These are phyloP conservation scores for Escallonia herrerae DNA, from an alignment of 129 eudicot genomes.

Conservation along the genomic window DNA sequence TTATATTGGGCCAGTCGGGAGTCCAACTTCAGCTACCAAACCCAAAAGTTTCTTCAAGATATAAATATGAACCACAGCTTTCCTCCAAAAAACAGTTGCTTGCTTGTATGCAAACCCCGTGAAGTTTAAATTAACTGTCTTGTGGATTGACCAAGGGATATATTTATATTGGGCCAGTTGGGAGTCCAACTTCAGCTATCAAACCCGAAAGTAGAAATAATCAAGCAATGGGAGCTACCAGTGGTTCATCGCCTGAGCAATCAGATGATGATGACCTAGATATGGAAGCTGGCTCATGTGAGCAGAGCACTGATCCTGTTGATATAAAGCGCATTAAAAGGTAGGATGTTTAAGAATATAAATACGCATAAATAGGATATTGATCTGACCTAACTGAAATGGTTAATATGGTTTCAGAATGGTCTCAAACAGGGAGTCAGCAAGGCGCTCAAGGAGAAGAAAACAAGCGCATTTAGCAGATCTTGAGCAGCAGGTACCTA, in stretches of 20 bases:
- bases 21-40: conserved; percentile 62
- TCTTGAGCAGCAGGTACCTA: conserved; percentile 72
- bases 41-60: conserved; percentile 29
- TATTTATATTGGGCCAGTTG: conserved; percentile 39
- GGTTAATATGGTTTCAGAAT: conserved; percentile 42
- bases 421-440: conserved; percentile 94
- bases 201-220: conserved; percentile 44
- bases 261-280: conserved; percentile 72
- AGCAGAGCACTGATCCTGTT: conserved; percentile 57
- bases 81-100: not conserved
- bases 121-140: too few species aligned
- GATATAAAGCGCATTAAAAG: conserved; percentile 64
- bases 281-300: conserved; percentile 68
- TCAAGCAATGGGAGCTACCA: conserved; percentile 41
- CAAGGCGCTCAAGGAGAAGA: conserved; percentile 83
- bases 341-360: too few species aligned
- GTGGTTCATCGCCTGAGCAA: conserved; percentile 53
- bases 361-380: not conserved
- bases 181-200: conserved; percentile 63
- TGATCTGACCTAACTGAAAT: conserved; percentile 4
- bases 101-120: not conserved
- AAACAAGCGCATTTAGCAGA: conserved; percentile 71
- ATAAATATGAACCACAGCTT: not conserved
- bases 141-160: not conserved
- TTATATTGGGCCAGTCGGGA: conserved; percentile 46